A percentile compares a stretch with the other conserved stretches of the same genome.
phyloP scores from a whole-genome alignment of 1,284 basidiomycete species.

The Leccinum variabile region DNA sequence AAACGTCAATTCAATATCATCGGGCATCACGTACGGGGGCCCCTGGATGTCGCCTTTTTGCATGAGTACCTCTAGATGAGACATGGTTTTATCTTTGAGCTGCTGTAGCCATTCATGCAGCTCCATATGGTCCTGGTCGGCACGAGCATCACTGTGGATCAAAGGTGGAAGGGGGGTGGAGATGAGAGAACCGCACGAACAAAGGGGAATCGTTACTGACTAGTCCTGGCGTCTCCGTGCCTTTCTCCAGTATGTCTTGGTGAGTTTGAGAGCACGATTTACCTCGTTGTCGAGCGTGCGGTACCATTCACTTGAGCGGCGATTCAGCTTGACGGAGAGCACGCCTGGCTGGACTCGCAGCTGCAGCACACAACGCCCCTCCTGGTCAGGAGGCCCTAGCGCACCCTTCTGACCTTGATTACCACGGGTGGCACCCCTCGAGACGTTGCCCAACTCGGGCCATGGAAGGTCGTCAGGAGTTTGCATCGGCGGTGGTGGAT shows the following conservation, averaged over 20 bases:
- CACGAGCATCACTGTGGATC: slow-evolving; percentile 54
- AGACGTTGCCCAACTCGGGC: slow-evolving; percentile 81
- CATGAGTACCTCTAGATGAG: slow-evolving; percentile 77
- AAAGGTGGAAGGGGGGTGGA: background rate
- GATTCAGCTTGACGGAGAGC: slow-evolving; percentile 68
- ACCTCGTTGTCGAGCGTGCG: slow-evolving; percentile 71
- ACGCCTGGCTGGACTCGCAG: slow-evolving; percentile 78
- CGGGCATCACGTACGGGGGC: slow-evolving; percentile 75
- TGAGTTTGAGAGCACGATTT: slow-evolving; percentile 73
- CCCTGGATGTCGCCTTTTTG: slow-evolving; percentile 81
- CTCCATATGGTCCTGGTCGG: slow-evolving; percentile 84
- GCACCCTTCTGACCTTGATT: slow-evolving; percentile 82
- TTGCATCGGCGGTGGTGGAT: slow-evolving; percentile 50
- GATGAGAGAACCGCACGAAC: background rate
- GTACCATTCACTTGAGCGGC: slow-evolving; percentile 77
- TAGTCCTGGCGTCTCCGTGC: slow-evolving; percentile 75
- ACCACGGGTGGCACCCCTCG: slow-evolving; percentile 76
- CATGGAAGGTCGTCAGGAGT: slow-evolving; percentile 73
- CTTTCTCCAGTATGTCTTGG: slow-evolving; percentile 81
- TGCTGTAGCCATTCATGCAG: slow-evolving; percentile 81
- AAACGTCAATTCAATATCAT: slow-evolving; percentile 71
- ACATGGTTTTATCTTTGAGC: slow-evolving; percentile 82
- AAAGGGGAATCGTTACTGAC: slow-evolving; percentile 22
- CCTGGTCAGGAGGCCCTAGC: slow-evolving; percentile 62
- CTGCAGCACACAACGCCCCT: slow-evolving; percentile 69